Base-by-base conservation (phyloP, 495 filamentous ascomycete species). In the Penicillium waksmanii region DNA sequence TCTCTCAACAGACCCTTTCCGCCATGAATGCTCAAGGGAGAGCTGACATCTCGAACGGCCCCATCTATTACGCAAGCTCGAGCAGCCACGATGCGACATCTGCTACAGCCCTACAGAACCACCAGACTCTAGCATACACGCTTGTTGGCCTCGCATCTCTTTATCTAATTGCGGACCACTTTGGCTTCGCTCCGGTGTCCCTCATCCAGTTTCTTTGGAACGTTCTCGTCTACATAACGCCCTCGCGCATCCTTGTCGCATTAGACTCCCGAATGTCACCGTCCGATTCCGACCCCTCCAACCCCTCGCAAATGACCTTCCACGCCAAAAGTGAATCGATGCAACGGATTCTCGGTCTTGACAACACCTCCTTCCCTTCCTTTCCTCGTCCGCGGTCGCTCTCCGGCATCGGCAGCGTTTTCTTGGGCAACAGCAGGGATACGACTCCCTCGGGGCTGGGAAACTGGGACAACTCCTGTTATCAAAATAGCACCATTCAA, bases 401-500 rank as follows among this genome's bases (percentile, higher is more conserved):
- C 12, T 68, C 83, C 51, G 72, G 72, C 3, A 52, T 84, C 34
- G 73, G 78, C 36, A 73, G 61, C 44, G 71, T 77, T 0, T 61
- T 80, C 7, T 69, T 81, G 17, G 73, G 78, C 19, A 57, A 64
- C 38, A 66, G 51, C 46, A 73, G 67, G 19, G 73, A 75, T 15
- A 71, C 71, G 35, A 62, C 72, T 27, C 91, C 91, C 2, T 83
- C 92, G 5, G 95, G 96, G 0, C 72, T 98, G 33, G 91, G 91
- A 17, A 99, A 99, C 67, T 88, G 85, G 78, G 87, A 96, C 72
- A 97, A 96, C 66, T 96, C 92, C 1, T 99, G 96, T 73, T 99
- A 95, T 68, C 94, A 98, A 77, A 99, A 99, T 69, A 97, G 93
- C 60, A 89, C 97, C 18, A 85, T 98, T 21, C 89, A 97, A 70